Conservation (phyloP, 2,329 filamentous ascomycete genomes). For the Apiospora sp. region DNA sequence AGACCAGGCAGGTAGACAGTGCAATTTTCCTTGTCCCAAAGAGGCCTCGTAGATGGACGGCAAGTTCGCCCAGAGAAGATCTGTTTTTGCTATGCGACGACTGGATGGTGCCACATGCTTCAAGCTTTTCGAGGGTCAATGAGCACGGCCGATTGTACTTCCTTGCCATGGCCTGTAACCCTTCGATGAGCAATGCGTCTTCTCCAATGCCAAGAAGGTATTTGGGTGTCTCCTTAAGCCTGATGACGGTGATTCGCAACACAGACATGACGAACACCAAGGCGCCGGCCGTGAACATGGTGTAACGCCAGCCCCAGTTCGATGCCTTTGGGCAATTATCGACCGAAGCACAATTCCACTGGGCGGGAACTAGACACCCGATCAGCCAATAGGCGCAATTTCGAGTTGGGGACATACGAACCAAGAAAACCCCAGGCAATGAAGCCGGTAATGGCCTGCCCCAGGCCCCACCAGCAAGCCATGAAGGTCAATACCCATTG, state of each 20-base stretch:
- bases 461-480: slow-evolving; percentile 62
- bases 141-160: slow-evolving; percentile 50
- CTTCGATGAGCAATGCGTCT: slow-evolving; percentile 58
- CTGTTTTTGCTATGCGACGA: slow-evolving; percentile 46
- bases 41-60: slow-evolving; percentile 68
- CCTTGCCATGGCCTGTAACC: slow-evolving; percentile 47
- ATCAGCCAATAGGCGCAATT: background rate
- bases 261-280: slow-evolving; percentile 59
- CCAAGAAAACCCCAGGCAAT: slow-evolving; percentile 59
- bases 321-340: slow-evolving; percentile 49
- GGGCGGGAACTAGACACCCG: slow-evolving; percentile 40
- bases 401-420: slow-evolving; percentile 35
- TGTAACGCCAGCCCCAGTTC: slow-evolving; percentile 61
- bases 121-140: slow-evolving; percentile 54
- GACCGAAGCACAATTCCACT: slow-evolving; percentile 52
- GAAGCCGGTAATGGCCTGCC: slow-evolving; percentile 55
- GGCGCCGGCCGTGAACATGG: slow-evolving; percentile 55
- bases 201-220: slow-evolving; percentile 61
- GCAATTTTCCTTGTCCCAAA: slow-evolving; percentile 68
- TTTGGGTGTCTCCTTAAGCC: slow-evolving; percentile 66
- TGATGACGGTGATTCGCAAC: slow-evolving; percentile 60
- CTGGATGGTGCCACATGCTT: slow-evolving; percentile 53
- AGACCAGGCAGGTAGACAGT: slow-evolving; percentile 69
- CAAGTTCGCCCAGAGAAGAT: slow-evolving; percentile 44
- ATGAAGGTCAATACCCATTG: slow-evolving; percentile 73